These are phyloP conservation scores for Leccinum fallax DNA, from an alignment of 1,284 basidiomycete genomes.

Conservation along the genomic window DNA sequence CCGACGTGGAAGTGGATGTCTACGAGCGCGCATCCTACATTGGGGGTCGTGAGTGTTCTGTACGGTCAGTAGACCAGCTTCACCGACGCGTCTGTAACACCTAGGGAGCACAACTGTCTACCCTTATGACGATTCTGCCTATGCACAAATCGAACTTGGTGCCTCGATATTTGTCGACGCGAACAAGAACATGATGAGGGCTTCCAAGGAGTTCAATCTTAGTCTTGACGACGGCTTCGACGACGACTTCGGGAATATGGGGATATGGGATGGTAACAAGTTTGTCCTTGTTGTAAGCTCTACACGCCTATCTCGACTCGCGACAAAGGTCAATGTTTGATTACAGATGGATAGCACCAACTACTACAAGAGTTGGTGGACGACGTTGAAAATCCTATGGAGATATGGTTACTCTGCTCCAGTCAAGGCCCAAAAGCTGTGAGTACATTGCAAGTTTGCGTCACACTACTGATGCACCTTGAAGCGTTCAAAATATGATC, in stretches of 20 bases:
- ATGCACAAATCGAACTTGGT: conserved; percentile 78
- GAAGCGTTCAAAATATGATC: conserved; percentile 62
- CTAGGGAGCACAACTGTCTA: conserved; percentile 76
- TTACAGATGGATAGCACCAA: conserved; percentile 51
- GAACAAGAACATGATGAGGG: conserved; percentile 85
- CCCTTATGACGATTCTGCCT: conserved; percentile 69
- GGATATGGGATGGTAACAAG: conserved; percentile 84
- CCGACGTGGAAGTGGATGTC: conserved; percentile 78
- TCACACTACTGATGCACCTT: conserved; percentile 7
- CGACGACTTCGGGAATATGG: conserved; percentile 54
- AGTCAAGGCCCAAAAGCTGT: conserved; percentile 59
- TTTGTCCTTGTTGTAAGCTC: conserved; percentile 64
- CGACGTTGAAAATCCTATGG: conserved; percentile 71
- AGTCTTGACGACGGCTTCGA: conserved; percentile 54
- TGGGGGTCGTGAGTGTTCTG: conserved; percentile 74
- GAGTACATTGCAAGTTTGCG: conserved; percentile 25
- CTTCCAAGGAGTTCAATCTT: conserved; percentile 79
- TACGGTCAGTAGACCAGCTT: not conserved
- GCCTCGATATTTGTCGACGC: conserved; percentile 86
- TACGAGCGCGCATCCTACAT: conserved; percentile 78
- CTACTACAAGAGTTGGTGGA: conserved; percentile 61
- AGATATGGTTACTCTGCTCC: conserved; percentile 82
- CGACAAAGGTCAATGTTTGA: not conserved
- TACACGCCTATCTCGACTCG: conserved; percentile 30
- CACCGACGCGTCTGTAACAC: conserved; percentile 9